phyloP scores from a whole-genome alignment of 1,284 basidiomycete genomes.

The Meira nashicola region DNA sequence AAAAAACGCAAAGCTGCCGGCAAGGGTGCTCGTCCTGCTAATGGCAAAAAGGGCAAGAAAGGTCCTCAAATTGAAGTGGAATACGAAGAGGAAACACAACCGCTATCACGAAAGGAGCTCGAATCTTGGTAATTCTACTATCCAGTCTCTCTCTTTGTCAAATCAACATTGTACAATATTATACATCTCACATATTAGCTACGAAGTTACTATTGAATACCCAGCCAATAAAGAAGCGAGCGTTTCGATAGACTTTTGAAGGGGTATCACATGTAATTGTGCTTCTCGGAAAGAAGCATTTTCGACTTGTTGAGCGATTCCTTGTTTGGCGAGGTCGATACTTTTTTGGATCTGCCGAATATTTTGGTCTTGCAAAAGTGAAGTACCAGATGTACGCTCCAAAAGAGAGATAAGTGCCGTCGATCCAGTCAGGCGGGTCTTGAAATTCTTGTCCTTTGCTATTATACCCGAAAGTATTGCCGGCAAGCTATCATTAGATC shows the following conservation, averaged over 20 bases:
- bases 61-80: constrained; percentile 68
- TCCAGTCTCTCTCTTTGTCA: neutral
- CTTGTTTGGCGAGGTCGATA: neutral
- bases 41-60: constrained; percentile 15
- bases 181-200: neutral
- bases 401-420: neutral
- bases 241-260: constrained; percentile 1
- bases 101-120: constrained; percentile 55
- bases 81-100: constrained; percentile 88
- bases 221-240: neutral
- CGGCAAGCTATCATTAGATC: neutral
- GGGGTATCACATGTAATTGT: constrained; percentile 6
- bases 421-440: neutral
- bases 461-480: neutral
- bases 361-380: neutral
- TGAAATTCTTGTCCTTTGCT: constrained; percentile 3
- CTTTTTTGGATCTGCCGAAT: neutral
- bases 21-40: constrained; percentile 1
- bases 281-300: constrained; percentile 10
- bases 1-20: constrained; percentile 12
- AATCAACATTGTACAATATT: neutral
- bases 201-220: neutral
- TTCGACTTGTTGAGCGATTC: neutral
- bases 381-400: neutral
- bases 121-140: constrained; percentile 37